These are phyloP conservation scores for Hagleromyces aurorensis DNA, from an alignment of 805 yeast species.

Conservation along the genomic window DNA sequence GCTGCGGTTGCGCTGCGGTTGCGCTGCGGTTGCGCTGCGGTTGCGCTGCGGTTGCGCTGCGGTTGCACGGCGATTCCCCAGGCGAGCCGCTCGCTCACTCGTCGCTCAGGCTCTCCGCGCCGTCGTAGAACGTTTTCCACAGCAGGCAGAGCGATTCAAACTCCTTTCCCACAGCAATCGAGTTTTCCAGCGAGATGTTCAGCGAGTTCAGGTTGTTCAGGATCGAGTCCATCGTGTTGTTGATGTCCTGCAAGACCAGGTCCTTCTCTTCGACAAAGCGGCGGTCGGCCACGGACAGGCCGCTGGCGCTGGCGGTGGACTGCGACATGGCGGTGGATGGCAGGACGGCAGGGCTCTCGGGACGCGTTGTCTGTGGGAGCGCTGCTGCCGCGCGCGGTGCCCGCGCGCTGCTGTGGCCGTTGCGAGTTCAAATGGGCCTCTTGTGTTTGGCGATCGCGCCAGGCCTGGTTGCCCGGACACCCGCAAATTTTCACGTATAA, in stretches of 20 bases:
- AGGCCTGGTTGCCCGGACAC: too few species aligned
- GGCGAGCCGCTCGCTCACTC: slow-evolving; percentile 4
- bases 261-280: slow-evolving; percentile 27
- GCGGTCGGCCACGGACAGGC: slow-evolving; percentile 15
- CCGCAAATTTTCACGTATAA: too few species aligned
- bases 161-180: slow-evolving; percentile 67
- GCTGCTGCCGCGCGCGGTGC: too few species aligned
- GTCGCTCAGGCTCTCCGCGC: slow-evolving; percentile 23
- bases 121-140: slow-evolving; percentile 64
- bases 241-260: slow-evolving; percentile 25
- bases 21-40: too few species aligned
- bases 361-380: too few species aligned
- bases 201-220: slow-evolving; percentile 54
- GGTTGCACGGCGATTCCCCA: slow-evolving; percentile 2
- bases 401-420: too few species aligned
- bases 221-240: slow-evolving; percentile 51
- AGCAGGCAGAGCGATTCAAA: slow-evolving; percentile 63
- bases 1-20: not conserved
- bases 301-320: too few species aligned
- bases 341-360: too few species aligned
- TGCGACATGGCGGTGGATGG: too few species aligned
- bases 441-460: too few species aligned
- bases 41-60: too few species aligned
- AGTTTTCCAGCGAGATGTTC: slow-evolving; percentile 58
- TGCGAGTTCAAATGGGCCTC: too few species aligned